These are phyloP conservation scores for Puccinia brachypodii DNA, from an alignment of 1,284 basidiomycete genomes.

Conservation along the genomic window DNA sequence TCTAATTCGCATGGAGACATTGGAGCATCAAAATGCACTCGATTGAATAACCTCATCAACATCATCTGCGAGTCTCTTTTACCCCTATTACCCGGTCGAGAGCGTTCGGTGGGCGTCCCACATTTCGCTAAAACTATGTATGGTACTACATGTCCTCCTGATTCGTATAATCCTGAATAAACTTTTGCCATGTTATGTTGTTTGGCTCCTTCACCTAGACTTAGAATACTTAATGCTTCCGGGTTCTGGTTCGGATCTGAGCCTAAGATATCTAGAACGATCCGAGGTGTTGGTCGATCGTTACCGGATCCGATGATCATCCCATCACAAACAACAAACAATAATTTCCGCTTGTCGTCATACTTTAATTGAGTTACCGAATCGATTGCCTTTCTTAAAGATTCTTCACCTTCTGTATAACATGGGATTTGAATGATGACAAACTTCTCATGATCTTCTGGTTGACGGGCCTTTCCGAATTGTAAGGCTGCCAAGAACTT, in stretches of 20 bases:
- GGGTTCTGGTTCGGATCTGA: slow-evolving; percentile 89
- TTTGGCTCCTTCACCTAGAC: slow-evolving; percentile 88
- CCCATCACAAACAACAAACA: slow-evolving; percentile 94
- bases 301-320: slow-evolving; percentile 98
- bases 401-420: slow-evolving; percentile 91
- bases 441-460: slow-evolving; percentile 97
- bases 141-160: slow-evolving; percentile 89
- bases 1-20: slow-evolving; percentile 98
- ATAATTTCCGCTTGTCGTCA: slow-evolving; percentile 94
- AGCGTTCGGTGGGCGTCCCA: slow-evolving; percentile 90
- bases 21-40: slow-evolving; percentile 92
- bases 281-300: slow-evolving; percentile 77
- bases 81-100: slow-evolving; percentile 89
- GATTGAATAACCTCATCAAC: slow-evolving; percentile 94
- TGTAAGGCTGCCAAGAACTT: slow-evolving; percentile 96
- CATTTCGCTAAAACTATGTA: slow-evolving; percentile 96
- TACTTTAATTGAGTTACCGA: slow-evolving; percentile 91
- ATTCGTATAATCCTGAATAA: slow-evolving; percentile 93
- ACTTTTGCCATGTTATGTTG: slow-evolving; percentile 99
- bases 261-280: slow-evolving; percentile 94
- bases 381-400: slow-evolving; percentile 85
- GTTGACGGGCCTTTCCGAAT: slow-evolving; percentile 75
- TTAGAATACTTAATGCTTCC: slow-evolving; percentile 89
- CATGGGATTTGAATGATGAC: slow-evolving; percentile 98
- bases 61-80: slow-evolving; percentile 96